Evolutionary conservation across 768 basidiomycete species (phyloP).

Genomic region (Tricholoma sp.): DNA sequence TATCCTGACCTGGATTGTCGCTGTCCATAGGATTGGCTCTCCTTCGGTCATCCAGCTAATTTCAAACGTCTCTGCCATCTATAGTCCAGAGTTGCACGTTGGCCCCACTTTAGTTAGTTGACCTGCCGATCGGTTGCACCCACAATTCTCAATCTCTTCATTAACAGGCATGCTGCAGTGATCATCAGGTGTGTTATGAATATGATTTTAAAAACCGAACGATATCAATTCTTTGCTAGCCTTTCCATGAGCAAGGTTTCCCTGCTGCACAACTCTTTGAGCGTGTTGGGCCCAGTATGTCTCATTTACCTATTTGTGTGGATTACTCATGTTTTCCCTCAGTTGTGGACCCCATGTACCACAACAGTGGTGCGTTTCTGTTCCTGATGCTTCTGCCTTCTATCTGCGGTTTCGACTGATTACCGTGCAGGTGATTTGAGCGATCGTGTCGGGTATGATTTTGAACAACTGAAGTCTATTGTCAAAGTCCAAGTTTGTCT

Average conservation of each 20-base stretch:
- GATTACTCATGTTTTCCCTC: conserved; percentile 4
- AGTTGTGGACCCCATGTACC: conserved; percentile 89
- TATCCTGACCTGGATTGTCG: background rate
- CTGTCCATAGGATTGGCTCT: conserved; percentile 60
- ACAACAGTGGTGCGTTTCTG: conserved; percentile 59
- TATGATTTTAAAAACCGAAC: background rate
- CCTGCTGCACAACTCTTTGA: conserved; percentile 87
- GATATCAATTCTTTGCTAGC: conserved; percentile 31
- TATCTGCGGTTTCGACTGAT: background rate
- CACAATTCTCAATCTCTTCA: background rate
- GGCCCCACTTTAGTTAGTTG: conserved; percentile 55
- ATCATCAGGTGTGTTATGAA: conserved; percentile 59
- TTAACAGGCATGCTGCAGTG: conserved; percentile 78
- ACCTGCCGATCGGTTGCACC: background rate
- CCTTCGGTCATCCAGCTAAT: conserved; percentile 73
- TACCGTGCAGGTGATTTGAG: conserved; percentile 61
- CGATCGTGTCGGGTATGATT: conserved; percentile 74
- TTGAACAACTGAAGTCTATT: conserved; percentile 76
- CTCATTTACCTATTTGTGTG: background rate
- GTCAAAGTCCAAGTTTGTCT: conserved; percentile 76
- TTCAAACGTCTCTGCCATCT: conserved; percentile 68
- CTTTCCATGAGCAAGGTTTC: conserved; percentile 79
- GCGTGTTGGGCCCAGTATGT: conserved; percentile 67
- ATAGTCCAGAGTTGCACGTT: conserved; percentile 73
- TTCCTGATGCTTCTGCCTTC: background rate